Evolutionary conservation across 176 grass and related monocot genomes (phyloP).

Genomic region (Chrysopogon serrulatus): DNA sequence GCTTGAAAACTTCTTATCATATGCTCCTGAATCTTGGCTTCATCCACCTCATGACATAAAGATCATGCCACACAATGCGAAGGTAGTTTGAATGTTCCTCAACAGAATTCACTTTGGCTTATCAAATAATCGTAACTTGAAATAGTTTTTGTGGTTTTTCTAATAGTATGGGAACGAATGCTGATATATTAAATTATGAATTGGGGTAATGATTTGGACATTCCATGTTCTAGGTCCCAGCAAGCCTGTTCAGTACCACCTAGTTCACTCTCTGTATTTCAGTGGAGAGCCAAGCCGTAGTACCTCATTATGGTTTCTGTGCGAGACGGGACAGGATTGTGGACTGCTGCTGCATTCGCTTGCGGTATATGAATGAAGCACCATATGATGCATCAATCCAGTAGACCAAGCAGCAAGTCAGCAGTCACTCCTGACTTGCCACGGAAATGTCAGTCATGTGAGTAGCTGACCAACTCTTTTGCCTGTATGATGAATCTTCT

Average conservation of each 20-base stretch:
- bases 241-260: constrained; percentile 60
- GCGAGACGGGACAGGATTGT: neutral
- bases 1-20: constrained; percentile 76
- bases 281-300: neutral
- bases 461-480: neutral
- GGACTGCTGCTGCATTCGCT: neutral
- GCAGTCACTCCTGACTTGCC: neutral
- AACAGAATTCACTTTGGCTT: neutral
- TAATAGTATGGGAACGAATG: neutral
- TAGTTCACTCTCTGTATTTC: constrained; percentile 10
- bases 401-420: neutral
- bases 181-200: neutral
- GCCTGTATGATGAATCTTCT: neutral
- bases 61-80: constrained; percentile 97
- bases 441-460: neutral
- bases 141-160: neutral
- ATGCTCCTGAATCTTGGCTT: constrained; percentile 81
- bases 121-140: neutral
- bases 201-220: constrained; percentile 12
- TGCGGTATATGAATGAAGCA: constrained; percentile 3
- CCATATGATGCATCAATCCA: neutral
- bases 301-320: constrained; percentile 5
- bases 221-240: constrained; percentile 57
- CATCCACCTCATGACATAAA: constrained; percentile 98
- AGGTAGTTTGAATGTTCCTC: constrained; percentile 43